Base-by-base conservation (phyloP, 2,329 filamentous ascomycete species). In the Ophiostoma sp. region DNA sequence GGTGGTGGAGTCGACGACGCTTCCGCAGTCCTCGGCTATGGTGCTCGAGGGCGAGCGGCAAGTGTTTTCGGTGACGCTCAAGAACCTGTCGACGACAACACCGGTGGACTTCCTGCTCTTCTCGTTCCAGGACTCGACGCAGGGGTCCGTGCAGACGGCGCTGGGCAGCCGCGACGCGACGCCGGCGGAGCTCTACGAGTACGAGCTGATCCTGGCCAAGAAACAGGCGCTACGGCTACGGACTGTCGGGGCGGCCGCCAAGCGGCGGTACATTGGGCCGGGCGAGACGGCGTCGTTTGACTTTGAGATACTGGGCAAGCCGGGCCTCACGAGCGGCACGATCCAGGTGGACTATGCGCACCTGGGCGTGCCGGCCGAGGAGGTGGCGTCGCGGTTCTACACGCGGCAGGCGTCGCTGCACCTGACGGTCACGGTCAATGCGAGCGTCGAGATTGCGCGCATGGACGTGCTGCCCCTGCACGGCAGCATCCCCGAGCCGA, bases 111-210 rank as follows among this genome's bases (percentile, higher is more conserved):
- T 98, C 70, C 81, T 97, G 48, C 84, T 95, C 35, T 93, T 97
- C 72, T 94, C 92, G 0, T 96, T 96, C 77, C 89, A 93, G 74
- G 93, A 97, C 79, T 96, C 93, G 0, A 94, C 93, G 0, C 92
- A 93, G 72, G 86, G 85, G 7, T 88, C 91, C 10, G 82, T 97
- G 20, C 91, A 94, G 75, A 83, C 88, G 48, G 91, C 92, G 0
- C 82, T 96, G 65, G 85, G 83, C 69, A 93, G 89, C 75, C 90
- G 92, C 76, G 91, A 96, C 75, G 86, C 94, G 1, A 87, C 90
- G 11, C 86, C 90, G 0, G 87, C 89, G 1, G 93, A 97, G 76
- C 80, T 95, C 6, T 94, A 96, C 77, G 94, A 97, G 77, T 87
- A 94, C 71, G 93, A 97, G 77, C 83, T 93, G 67, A 90, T 94